Conservation (phyloP, 2,329 filamentous ascomycete genomes). For the Ploettnerulaceae sp. region DNA sequence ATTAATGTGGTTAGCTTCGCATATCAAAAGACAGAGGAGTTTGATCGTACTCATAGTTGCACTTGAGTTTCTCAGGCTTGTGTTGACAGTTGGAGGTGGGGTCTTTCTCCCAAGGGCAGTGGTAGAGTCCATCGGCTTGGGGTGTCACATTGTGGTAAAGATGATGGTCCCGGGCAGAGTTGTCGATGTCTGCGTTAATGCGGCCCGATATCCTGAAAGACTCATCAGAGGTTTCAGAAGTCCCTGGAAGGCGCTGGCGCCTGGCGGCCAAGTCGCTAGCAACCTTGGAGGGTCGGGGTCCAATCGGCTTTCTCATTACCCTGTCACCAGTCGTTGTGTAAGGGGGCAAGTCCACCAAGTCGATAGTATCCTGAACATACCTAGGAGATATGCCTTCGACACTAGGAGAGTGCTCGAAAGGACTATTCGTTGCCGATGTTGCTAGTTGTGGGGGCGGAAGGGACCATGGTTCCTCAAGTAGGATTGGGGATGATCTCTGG, state of each 20-base stretch:
- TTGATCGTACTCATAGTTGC: slow-evolving; percentile 87
- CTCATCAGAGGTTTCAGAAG: slow-evolving; percentile 29
- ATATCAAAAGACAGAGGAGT: not conserved
- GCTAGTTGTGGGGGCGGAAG: slow-evolving; percentile 23
- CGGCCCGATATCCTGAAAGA: slow-evolving; percentile 29
- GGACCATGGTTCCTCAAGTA: slow-evolving; percentile 27
- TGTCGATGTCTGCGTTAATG: slow-evolving; percentile 33
- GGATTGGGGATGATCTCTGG: slow-evolving; percentile 28
- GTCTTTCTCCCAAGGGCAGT: slow-evolving; percentile 83
- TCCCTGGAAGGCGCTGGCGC: slow-evolving; percentile 21
- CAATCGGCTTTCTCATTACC: slow-evolving; percentile 29
- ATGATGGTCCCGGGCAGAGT: slow-evolving; percentile 55
- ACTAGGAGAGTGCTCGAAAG: slow-evolving; percentile 30
- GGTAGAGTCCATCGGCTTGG: slow-evolving; percentile 74
- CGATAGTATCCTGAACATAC: slow-evolving; percentile 30
- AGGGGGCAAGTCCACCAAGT: slow-evolving; percentile 29
- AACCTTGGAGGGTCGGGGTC: slow-evolving; percentile 32
- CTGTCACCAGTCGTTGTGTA: slow-evolving; percentile 29
- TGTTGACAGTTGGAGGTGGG: slow-evolving; percentile 70
- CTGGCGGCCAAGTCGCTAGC: slow-evolving; percentile 26
- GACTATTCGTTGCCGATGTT: slow-evolving; percentile 25
- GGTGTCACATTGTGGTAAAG: slow-evolving; percentile 65
- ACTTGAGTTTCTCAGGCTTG: slow-evolving; percentile 93
- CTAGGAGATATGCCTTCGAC: slow-evolving; percentile 31
- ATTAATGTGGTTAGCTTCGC: slow-evolving; percentile 26